Evolutionary conservation across 257 asterid species (phyloP).

Genomic region (Cynanchum wilfordii): DNA sequence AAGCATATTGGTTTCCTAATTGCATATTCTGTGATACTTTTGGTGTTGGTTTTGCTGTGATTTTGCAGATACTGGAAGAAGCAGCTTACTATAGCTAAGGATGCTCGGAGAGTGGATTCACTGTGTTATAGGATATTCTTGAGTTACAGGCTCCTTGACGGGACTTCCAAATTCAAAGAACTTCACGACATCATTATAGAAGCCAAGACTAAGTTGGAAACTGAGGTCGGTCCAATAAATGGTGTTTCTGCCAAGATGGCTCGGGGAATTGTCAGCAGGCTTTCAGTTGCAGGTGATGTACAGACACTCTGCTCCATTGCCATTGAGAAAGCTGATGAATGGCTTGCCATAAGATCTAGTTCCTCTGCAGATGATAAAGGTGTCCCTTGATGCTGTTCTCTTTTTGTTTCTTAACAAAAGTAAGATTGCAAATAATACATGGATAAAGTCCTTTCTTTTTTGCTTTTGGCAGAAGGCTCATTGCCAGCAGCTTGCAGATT

Average conservation of each 20-base stretch:
- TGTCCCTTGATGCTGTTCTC: conserved; percentile 21
- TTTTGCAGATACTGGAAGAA: conserved; percentile 78
- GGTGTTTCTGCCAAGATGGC: conserved; percentile 89
- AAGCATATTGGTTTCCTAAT: conserved; percentile 3
- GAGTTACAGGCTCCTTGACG: conserved; percentile 76
- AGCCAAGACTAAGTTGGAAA: conserved; percentile 74
- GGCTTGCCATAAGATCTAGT: conserved; percentile 40
- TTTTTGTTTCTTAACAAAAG: conserved; percentile 1
- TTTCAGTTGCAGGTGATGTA: conserved; percentile 67
- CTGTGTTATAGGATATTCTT: conserved; percentile 73
- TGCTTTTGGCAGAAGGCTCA: conserved; percentile 58
- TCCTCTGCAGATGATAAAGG: conserved; percentile 37
- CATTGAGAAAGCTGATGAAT: conserved; percentile 69
- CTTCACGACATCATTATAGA: conserved; percentile 70
- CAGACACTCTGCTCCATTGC: conserved; percentile 78
- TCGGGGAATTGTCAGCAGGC: conserved; percentile 87
- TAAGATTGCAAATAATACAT: conserved; percentile 3
- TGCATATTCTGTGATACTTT: conserved; percentile 3
- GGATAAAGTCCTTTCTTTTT: conserved; percentile 16
- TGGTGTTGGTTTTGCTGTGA: conserved; percentile 13
- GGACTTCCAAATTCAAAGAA: conserved; percentile 69
- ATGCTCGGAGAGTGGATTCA: conserved; percentile 79
- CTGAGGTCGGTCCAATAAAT: conserved; percentile 76
- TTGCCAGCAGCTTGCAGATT: conserved; percentile 86
- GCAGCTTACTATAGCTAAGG: conserved; percentile 76